Base-by-base conservation (phyloP, 2,329 filamentous ascomycete species). In the Chalaropsis thielavioides region DNA sequence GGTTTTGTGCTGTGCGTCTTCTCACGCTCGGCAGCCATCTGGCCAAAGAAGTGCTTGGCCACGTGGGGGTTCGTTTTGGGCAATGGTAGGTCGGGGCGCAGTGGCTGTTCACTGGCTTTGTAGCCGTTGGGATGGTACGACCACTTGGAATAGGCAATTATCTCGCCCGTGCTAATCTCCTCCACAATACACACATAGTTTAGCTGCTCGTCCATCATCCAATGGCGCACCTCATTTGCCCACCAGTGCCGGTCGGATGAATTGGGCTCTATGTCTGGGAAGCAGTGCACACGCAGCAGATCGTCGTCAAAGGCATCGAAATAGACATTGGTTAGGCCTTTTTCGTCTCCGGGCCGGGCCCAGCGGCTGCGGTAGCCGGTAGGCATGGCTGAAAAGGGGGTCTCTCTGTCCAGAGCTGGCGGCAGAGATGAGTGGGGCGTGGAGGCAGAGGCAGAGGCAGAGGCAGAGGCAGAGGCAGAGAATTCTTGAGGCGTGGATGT, bases 61-160 rank as follows among this genome's bases (percentile, higher is more conserved):
- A 67, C 31, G 44, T 62, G 58, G 6, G 35, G 19, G 27, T 67
- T 67, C 10, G 46, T 43, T 31, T n/a, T 17, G 13, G 40, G 63
- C 5, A 38, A 19, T n/a, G 40, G 27, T n/a, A 22, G 54, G 15
- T n/a, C 54, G 11, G 22, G 24, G 31, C 22, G 27, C 5, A 35
- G 31, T 58, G 54, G 54, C 40, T 62, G 19, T 49, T 62, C 60
- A n/a, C 31, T 46, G 15, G 43, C 31, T 31, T 54, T 54, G 40
- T 62, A 67, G 44, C 66, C 66, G 22, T 59, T 38, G 24, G 62
- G 66, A 40, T 67, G 66, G 31, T 67, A 67, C 10, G 66, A 67
- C 66, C 66, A 67, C 41, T 67, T 67, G 11, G 62, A 63, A 67
- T 64, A 67, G 15, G 66, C 66, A 31, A 67, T 40, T 11, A 67